Evolutionary conservation across 345 rosid species (phyloP).

Genomic region (Lepidium sativum): DNA sequence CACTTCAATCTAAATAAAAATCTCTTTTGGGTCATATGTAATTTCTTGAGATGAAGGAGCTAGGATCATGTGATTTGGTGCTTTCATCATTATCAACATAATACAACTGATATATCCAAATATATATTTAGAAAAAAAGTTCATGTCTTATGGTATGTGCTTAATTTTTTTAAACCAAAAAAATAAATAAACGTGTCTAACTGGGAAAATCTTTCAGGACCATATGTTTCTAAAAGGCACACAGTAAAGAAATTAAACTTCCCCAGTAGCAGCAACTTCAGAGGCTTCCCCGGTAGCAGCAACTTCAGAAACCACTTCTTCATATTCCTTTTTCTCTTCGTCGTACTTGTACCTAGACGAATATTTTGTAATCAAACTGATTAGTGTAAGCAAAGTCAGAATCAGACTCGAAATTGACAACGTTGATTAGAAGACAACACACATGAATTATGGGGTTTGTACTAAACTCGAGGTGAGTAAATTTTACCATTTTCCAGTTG

Average conservation of each 20-base stretch:
- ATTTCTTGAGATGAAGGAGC: background rate
- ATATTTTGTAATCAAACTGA: background rate
- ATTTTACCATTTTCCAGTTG: slow-evolving; percentile 79
- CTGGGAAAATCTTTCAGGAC: background rate
- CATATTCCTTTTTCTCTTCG: slow-evolving; percentile 17
- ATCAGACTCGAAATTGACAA: background rate
- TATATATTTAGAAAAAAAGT: too few relatives aligned
- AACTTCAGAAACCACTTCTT: slow-evolving; percentile 12
- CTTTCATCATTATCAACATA: too few relatives aligned
- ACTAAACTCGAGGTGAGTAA: background rate
- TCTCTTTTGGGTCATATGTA: background rate
- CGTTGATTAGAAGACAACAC: background rate
- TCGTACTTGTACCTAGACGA: slow-evolving; percentile 18
- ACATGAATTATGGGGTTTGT: background rate
- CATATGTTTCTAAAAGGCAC: background rate
- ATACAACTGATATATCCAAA: too few relatives aligned
- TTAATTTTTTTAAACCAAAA: too few relatives aligned
- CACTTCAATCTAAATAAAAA: background rate
- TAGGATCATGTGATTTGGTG: background rate
- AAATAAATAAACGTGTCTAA: slow-evolving; percentile 1
- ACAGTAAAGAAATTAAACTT: background rate
- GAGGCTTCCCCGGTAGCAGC: slow-evolving; percentile 6
- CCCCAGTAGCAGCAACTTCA: too few relatives aligned
- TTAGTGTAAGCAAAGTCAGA: background rate
- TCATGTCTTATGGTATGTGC: too few relatives aligned